Conservation (phyloP, 2,329 filamentous ascomycete species). For the Metarhizium rileyi region DNA sequence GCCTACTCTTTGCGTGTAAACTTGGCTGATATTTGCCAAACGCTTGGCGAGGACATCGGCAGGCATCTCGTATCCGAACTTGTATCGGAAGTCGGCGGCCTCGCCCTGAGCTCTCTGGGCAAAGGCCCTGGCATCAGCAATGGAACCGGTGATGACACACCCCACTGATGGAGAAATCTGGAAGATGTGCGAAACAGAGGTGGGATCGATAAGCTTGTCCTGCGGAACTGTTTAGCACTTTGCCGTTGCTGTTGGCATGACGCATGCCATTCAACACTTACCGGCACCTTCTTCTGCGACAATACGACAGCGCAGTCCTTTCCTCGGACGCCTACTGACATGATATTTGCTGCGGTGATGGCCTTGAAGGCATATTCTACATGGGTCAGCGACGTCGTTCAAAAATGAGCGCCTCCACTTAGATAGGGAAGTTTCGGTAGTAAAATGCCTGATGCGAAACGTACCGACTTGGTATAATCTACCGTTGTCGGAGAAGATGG, state of each 20-base stretch:
- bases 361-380: constrained; percentile 99
- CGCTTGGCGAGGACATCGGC: constrained; percentile 94
- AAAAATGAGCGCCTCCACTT: background rate
- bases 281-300: constrained; percentile 98
- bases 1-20: constrained; percentile 89
- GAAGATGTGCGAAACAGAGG: constrained; percentile 96
- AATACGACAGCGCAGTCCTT: constrained; percentile 96
- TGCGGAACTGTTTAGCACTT: constrained; percentile 26
- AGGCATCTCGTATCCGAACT: constrained; percentile 99
- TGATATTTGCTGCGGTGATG: constrained; percentile 98
- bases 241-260: background rate
- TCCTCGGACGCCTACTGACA: constrained; percentile 88
- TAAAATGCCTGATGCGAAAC: constrained; percentile 26
- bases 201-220: constrained; percentile 98
- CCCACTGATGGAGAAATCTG: constrained; percentile 91
- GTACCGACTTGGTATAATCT: constrained; percentile 98
- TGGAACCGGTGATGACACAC: constrained; percentile 97
- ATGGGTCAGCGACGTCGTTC: constrained; percentile 1
- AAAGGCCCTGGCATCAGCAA: constrained; percentile 90
- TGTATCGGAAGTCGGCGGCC: constrained; percentile 96
- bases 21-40: constrained; percentile 97
- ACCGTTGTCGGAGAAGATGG: constrained; percentile 98
- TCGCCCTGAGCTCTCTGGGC: constrained; percentile 89
- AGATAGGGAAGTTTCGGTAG: background rate
- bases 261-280: constrained; percentile 39